Evolutionary conservation across 148 eudicot species (phyloP), one percentile per base, ranked within the genome.

Genomic region (Rhododendron williamsianum): DNA sequence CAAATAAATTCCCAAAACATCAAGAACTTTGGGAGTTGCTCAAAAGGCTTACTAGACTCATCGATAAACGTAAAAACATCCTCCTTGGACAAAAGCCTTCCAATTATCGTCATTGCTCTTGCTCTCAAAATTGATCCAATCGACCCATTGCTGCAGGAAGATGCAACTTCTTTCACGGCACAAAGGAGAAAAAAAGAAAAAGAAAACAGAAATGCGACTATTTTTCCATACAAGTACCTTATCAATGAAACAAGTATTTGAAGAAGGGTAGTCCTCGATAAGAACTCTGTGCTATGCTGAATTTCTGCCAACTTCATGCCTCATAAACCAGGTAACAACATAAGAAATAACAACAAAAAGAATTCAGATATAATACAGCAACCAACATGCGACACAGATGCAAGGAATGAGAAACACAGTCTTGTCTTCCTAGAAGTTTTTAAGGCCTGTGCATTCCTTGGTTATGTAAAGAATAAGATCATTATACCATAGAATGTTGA

Each of bases 21-120:
- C 46, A 51, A 35, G 52, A 76, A 52, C 36, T 73, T 33, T 6
- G 8, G 9, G 33, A 23, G 23, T 84, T 52, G 41, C 58, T 73
- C 78, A 73, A 23, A 36, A 84, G 84, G 80, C 94, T 88, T 85
- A 96, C 99, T 88, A 67, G 87, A 84, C 89, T 93, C 95, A 84
- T 92, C 92, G 60, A 91, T 84, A 51, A 88, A 91, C 80, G 52
- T 67, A 86, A 85, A 93, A 77, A 83, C 88, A 84, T 89, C 91
- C 83, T 92, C 98, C 85, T 86, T 92, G 79, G 98, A 95, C 89
- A 96, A 87, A 89, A 96, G 90, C 89, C 99, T 91, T 89, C 99
- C 99, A 87, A 92, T 82, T 87, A 95, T 96, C 95, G 89, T 89
- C 95, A 96, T 87, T 46, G 98, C 94, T 88, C 99, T 89, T 84